Conservation (phyloP, 805 yeast species). For the Kregervanrija pseudodelftensis region DNA sequence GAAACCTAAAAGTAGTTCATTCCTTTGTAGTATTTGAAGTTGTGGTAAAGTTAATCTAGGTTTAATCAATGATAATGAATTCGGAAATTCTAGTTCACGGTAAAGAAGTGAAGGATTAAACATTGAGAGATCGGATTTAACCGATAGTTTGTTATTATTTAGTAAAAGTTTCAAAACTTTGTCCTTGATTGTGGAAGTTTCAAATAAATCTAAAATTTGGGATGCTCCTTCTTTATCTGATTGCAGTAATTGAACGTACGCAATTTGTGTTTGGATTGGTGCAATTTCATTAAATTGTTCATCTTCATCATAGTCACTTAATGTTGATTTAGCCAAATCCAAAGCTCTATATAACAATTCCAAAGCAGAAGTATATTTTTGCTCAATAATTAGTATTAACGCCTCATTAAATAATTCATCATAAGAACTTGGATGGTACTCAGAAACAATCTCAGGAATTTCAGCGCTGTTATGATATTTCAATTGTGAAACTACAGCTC, state of each 20-base stretch:
- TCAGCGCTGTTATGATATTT: slow-evolving; percentile 8
- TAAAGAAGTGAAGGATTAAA: slow-evolving; percentile 23
- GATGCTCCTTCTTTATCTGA: slow-evolving; percentile 31
- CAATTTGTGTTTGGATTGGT: slow-evolving; percentile 55
- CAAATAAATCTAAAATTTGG: slow-evolving; percentile 30
- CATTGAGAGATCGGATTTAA: slow-evolving; percentile 9
- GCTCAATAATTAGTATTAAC: slow-evolving; percentile 37
- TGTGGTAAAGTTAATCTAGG: slow-evolving; percentile 35
- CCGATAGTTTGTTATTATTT: slow-evolving; percentile 36
- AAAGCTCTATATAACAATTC: slow-evolving; percentile 39
- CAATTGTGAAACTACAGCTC: slow-evolving; percentile 55
- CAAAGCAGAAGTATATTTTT: slow-evolving; percentile 34
- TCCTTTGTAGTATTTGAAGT: slow-evolving; percentile 33
- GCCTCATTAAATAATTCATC: slow-evolving; percentile 59
- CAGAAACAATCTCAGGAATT: background rate
- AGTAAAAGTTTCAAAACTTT: slow-evolving; percentile 34
- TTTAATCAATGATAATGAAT: slow-evolving; percentile 19
- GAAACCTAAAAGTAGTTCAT: slow-evolving; percentile 37
- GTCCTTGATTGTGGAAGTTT: slow-evolving; percentile 29
- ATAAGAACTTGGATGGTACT: slow-evolving; percentile 28
- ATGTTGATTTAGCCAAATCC: slow-evolving; percentile 30
- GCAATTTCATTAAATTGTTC: slow-evolving; percentile 47
- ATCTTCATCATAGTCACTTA: slow-evolving; percentile 34
- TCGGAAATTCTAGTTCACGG: slow-evolving; percentile 25
- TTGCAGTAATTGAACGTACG: slow-evolving; percentile 39